phyloP scores from a whole-genome alignment of 1,139 yeast species.

The Kodamaea anthophila region DNA sequence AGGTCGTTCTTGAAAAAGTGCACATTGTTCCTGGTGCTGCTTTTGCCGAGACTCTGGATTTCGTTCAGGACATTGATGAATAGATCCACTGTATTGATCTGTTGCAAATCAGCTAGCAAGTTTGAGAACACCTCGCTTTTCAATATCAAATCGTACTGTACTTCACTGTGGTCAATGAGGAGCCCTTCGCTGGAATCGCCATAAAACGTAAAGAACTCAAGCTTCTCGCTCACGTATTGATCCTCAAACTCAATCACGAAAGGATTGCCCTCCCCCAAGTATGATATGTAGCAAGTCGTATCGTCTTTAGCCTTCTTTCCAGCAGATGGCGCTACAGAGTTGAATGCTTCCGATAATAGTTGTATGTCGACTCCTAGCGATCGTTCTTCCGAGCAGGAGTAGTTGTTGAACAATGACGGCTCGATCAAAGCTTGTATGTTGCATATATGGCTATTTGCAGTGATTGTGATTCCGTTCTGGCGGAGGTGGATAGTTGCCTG shows the following conservation, averaged over 20 bases:
- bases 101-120: constrained; percentile 61
- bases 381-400: constrained; percentile 22
- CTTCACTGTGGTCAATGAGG: constrained; percentile 40
- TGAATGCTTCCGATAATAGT: constrained; percentile 30
- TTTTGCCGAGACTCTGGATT: constrained; percentile 11
- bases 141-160: constrained; percentile 60
- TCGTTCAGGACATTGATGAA: constrained; percentile 39
- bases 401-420: constrained; percentile 30
- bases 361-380: constrained; percentile 35
- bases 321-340: constrained; percentile 20
- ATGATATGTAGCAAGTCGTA: constrained; percentile 33
- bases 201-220: constrained; percentile 60
- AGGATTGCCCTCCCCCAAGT: constrained; percentile 54
- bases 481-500: constrained; percentile 34
- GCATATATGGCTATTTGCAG: constrained; percentile 34
- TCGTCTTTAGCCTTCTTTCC: constrained; percentile 9
- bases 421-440: constrained; percentile 34
- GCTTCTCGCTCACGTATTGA: constrained; percentile 57
- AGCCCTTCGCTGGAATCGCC: constrained; percentile 26
- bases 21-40: constrained; percentile 7
- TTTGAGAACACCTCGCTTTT: constrained; percentile 61
- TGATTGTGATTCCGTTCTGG: constrained; percentile 26
- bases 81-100: constrained; percentile 55
- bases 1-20: constrained; percentile 24
- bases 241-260: constrained; percentile 70